A percentile compares a stretch with the other conserved stretches of the same genome.
These are phyloP conservation scores for Colletotrichum siamense DNA, from an alignment of 2,329 filamentous ascomycete species.

Conservation along the genomic window DNA sequence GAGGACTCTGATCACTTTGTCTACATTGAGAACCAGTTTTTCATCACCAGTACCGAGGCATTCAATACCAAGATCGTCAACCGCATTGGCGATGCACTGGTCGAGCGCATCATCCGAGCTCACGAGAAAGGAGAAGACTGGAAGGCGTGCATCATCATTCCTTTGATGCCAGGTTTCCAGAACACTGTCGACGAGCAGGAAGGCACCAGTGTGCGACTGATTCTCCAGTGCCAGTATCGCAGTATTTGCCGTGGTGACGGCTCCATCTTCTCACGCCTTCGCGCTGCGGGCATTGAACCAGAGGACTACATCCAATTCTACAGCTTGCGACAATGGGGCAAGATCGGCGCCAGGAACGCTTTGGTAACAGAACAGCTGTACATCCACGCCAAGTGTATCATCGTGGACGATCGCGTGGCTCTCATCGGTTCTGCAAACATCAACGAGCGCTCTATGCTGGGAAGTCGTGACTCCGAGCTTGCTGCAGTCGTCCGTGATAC, in stretches of 20 bases:
- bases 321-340: conserved; percentile 89
- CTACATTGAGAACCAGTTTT: conserved; percentile 99
- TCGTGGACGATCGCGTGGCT: conserved; percentile 91
- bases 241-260: conserved; percentile 93
- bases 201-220: conserved; percentile 90
- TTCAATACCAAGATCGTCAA: conserved; percentile 90
- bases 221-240: conserved; percentile 96
- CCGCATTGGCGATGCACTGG: conserved; percentile 90
- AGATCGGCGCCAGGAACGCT: conserved; percentile 77
- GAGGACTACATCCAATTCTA: conserved; percentile 97
- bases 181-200: conserved; percentile 95
- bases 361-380: conserved; percentile 96
- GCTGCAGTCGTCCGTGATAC: conserved; percentile 91
- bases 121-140: conserved; percentile 85
- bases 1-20: conserved; percentile 95
- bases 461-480: conserved; percentile 88
- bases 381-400: conserved; percentile 96
- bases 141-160: conserved; percentile 89
- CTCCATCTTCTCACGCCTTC: conserved; percentile 89
- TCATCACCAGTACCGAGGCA: conserved; percentile 90
- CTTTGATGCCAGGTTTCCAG: conserved; percentile 97
- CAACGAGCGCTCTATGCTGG: conserved; percentile 96
- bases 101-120: conserved; percentile 88
- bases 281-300: conserved; percentile 82
- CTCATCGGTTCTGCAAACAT: conserved; percentile 98